phyloP scores from a whole-genome alignment of 257 asterid genomes.

The Solanum okadae region DNA sequence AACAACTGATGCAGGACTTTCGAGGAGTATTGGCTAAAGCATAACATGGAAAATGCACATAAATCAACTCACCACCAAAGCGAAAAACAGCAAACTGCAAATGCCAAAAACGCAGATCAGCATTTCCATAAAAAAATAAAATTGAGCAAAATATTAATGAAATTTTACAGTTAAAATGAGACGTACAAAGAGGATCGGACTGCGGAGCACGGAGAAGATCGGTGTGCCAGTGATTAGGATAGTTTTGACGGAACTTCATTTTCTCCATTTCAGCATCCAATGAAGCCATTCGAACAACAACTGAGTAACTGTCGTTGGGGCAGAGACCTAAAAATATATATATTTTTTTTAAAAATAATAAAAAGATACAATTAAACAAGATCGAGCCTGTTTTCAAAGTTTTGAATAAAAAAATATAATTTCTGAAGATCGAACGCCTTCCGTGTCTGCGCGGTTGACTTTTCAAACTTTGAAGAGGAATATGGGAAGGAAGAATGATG shows the following conservation, averaged over 20 bases:
- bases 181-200: constrained; percentile 21
- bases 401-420: not conserved
- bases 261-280: constrained; percentile 10
- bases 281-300: constrained; percentile 2
- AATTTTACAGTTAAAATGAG: not conserved
- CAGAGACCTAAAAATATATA: not conserved
- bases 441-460: not conserved
- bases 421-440: not conserved
- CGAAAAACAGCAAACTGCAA: constrained; percentile 32
- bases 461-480: not conserved
- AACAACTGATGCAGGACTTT: too few relatives aligned
- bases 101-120: not conserved
- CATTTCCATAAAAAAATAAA: not conserved
- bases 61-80: constrained; percentile 20
- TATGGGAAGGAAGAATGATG: not conserved
- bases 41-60: not conserved
- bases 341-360: not conserved
- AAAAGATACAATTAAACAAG: not conserved
- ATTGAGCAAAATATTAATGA: not conserved
- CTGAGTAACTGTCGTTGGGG: not conserved
- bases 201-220: constrained; percentile 19
- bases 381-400: not conserved
- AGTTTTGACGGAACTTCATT: constrained; percentile 16
- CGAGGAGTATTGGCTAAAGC: too few relatives aligned
- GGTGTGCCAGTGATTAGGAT: constrained; percentile 16